phyloP scores from a whole-genome alignment of 1,139 yeast genomes.

The Hansenula sp. region DNA sequence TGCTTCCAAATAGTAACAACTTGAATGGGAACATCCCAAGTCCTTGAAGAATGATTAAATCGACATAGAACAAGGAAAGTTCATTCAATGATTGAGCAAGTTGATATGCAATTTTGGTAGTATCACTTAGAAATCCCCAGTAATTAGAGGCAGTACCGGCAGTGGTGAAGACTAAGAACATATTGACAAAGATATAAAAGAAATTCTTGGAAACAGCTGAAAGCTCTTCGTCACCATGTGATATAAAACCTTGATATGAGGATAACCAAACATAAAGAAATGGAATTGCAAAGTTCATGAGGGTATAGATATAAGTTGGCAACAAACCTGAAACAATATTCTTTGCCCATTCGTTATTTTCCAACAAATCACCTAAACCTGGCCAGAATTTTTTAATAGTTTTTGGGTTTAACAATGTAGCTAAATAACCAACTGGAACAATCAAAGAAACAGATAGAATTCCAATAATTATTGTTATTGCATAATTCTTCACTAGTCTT shows the following conservation, averaged over 20 bases:
- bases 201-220: constrained; percentile 74
- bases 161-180: constrained; percentile 72
- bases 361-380: constrained; percentile 53
- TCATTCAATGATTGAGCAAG: constrained; percentile 68
- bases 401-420: constrained; percentile 66
- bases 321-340: constrained; percentile 69
- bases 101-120: constrained; percentile 74
- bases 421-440: constrained; percentile 69
- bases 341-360: constrained; percentile 62
- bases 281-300: constrained; percentile 64
- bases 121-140: constrained; percentile 66
- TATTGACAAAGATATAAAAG: constrained; percentile 71
- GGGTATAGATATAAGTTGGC: constrained; percentile 71
- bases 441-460: constrained; percentile 59
- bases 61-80: constrained; percentile 75
- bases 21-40: constrained; percentile 79
- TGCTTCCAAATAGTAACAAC: constrained; percentile 60
- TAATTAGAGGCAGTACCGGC: constrained; percentile 73
- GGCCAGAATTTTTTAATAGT: constrained; percentile 76
- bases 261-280: constrained; percentile 66
- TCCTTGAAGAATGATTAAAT: constrained; percentile 78
- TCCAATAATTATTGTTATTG: constrained; percentile 59
- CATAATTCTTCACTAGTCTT: constrained; percentile 50
- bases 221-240: constrained; percentile 72
- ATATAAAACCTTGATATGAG: constrained; percentile 63